These are phyloP conservation scores for Zychaea mexicana DNA, from an alignment of 371 early-diverging fungal species.

Conservation along the genomic window DNA sequence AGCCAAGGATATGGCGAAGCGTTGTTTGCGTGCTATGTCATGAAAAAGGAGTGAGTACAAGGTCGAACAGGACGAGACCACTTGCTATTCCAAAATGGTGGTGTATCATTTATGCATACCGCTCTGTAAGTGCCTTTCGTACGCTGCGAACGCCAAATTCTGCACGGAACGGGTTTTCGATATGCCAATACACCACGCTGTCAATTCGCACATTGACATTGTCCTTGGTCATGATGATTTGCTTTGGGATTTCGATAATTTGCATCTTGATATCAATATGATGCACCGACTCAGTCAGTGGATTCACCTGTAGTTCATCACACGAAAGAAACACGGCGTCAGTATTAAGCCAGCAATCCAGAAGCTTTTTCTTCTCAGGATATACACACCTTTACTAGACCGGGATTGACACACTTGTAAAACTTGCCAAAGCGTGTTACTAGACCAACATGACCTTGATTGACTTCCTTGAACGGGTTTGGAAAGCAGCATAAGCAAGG, in stretches of 20 bases:
- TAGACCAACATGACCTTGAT: conserved; percentile 76
- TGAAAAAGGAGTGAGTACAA: not conserved
- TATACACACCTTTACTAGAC: conserved; percentile 78
- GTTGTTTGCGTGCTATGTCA: conserved; percentile 69
- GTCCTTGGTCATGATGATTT: conserved; percentile 89
- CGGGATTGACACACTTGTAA: conserved; percentile 90
- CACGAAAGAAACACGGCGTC: not conserved
- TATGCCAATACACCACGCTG: conserved; percentile 84
- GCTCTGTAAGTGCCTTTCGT: conserved; percentile 73
- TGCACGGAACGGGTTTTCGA: conserved; percentile 83
- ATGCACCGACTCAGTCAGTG: conserved; percentile 67
- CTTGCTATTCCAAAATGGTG: not conserved
- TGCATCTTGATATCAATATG: conserved; percentile 79
- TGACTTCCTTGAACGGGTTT: conserved; percentile 75
- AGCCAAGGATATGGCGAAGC: conserved; percentile 69
- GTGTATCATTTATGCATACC: conserved; percentile 24
- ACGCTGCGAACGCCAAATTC: conserved; percentile 78
- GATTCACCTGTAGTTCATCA: conserved; percentile 55
- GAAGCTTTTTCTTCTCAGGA: too few species aligned
- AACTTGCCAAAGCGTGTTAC: conserved; percentile 82
- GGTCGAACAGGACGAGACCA: too few species aligned
- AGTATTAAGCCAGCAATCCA: not conserved
- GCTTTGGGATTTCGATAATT: conserved; percentile 71
- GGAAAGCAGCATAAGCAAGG: conserved; percentile 62
- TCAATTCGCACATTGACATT: conserved; percentile 85